Evolutionary conservation across 176 grass and related monocot genomes (phyloP).

Genomic region (barley (Hordeum vulgare)): MorexV3_pseudomolecules_assembly NC_058524.1:66756388-66756887

Average conservation of each 20-base stretch:
- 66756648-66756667: conserved; percentile 6
- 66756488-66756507: background rate
- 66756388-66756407: background rate
- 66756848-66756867: background rate
- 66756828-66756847: background rate
- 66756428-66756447: conserved; percentile 34
- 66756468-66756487: conserved; percentile 28
- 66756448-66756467: background rate
- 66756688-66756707: background rate
- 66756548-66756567: background rate
- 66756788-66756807: background rate
- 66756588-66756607: background rate
- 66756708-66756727: background rate
- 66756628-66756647: too few species aligned
- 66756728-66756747: background rate
- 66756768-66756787: background rate
- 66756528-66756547: background rate
- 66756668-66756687: conserved; percentile 36
- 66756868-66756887: too few species aligned
- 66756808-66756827: background rate
- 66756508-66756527: background rate
- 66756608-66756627: background rate
- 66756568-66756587: background rate
- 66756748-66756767: conserved; percentile 27
- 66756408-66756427: background rate